A percentile compares a stretch with the other conserved stretches of the same genome.
phyloP scores from a whole-genome alignment of 2,329 filamentous ascomycete species.

The Aspergillus sp. region DNA sequence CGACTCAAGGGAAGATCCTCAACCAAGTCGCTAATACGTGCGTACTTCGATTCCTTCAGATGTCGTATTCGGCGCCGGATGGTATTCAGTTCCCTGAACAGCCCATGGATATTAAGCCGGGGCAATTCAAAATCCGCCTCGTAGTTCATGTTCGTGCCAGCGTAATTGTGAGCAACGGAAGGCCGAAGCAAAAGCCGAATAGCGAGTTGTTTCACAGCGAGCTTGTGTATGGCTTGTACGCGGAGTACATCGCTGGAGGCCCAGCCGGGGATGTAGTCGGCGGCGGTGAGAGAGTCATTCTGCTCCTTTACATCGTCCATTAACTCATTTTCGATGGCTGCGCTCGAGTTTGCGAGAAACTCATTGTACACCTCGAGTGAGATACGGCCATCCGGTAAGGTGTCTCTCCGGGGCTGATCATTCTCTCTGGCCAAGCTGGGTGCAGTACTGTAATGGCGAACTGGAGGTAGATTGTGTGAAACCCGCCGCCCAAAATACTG shows the following conservation, averaged over 20 bases:
- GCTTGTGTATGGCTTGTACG: conserved; percentile 29
- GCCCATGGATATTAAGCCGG: conserved; percentile 19
- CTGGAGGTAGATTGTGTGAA: not conserved
- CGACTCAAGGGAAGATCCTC: conserved; percentile 15
- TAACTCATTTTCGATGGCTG: conserved; percentile 5
- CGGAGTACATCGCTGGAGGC: conserved; percentile 19
- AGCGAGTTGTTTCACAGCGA: conserved; percentile 31
- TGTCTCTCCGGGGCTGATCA: not conserved
- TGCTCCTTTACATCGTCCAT: conserved; percentile 11
- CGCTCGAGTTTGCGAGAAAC: conserved; percentile 2
- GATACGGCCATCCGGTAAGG: not conserved
- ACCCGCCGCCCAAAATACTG: not conserved
- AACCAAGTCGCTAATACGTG: conserved; percentile 24
- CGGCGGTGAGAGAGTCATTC: conserved; percentile 11
- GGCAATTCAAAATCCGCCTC: conserved; percentile 18
- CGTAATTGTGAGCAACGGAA: conserved; percentile 30
- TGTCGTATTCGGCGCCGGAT: conserved; percentile 22
- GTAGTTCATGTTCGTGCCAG: conserved; percentile 24
- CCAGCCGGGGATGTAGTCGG: conserved; percentile 20
- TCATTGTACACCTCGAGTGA: not conserved
- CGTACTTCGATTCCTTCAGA: conserved; percentile 17
- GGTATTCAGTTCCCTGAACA: conserved; percentile 26
- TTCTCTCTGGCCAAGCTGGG: conserved; percentile 1
- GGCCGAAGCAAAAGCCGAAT: conserved; percentile 32
- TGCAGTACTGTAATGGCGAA: conserved; percentile 5